Base-by-base conservation (phyloP, 768 basidiomycete species). In the Termitomyces sp. region DNA sequence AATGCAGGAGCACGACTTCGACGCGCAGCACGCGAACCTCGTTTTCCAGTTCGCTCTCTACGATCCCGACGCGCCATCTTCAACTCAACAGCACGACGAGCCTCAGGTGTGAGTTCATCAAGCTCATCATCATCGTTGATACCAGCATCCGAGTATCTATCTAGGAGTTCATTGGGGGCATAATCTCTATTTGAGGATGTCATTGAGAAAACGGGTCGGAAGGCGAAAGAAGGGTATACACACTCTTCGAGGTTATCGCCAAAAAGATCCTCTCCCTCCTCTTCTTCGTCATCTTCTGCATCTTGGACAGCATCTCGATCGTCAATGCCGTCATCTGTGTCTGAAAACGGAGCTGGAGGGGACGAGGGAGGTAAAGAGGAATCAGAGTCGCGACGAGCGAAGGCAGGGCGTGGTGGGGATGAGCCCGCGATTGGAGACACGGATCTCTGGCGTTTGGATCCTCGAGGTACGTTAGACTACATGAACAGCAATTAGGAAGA, bases 211-310 rank as follows among this genome's bases (percentile, higher is more conserved):
- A 48, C 23, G 46, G 22, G 44, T 58, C 22, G 50, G 27, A 38
- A 18, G 45, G 36, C 41, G 38, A 29, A 41, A 12, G 50, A 41
- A 12, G 50, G 36, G 52, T 55, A 45, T 33, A 56, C 84, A 61
- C 66, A 91, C 95, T 78, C 79, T 68, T 89, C 83, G 55, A 91
- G 70, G 47, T 75, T 77, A n/a, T 94, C 85, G 32, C 79, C 90
- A 69, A 95, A 98, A 40, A 99, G 82, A 73, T 98, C 96, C 69
- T 98, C 96, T 35, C 91, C 91, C 22, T 91, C 89, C n/a, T 81
- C 93, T 16, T 83, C 90, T 5, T 84, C 90, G 27, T 76, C 82
- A 3, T 80, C 87, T 49, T 85, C 86, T n/a, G 83, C 72, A 63
- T 88, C 84, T 52, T 68, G 74, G 4, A 89, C 77, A 1, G 78